Evolutionary conservation across 306 rosid species (phyloP), one percentile per base, ranked within the genome.

Genomic region (Rosa lucieae): DNA sequence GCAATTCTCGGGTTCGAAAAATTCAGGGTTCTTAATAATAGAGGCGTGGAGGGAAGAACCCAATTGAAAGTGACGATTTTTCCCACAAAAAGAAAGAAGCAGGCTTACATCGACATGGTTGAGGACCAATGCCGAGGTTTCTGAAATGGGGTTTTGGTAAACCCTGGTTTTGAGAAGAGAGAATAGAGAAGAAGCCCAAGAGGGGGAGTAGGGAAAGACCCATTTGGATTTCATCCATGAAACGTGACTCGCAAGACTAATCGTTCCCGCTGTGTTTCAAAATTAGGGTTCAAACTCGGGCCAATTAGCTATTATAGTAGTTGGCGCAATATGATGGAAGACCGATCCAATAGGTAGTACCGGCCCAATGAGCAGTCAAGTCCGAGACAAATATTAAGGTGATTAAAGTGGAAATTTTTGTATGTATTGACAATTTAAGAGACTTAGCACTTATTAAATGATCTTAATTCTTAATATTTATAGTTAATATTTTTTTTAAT

Each of bases 31-130:
- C 73, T 94, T 94, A 79, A 91, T 77, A 79, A 94, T 40, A 6
- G 79, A 82, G 74, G 94, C 97, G 81, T 94, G 98, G 78, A 94
- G 82, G 71, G 97, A 90, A 88, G 91, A 89, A 74, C 97, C 94
- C 78, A 89, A 82, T 62, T 49, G 83, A 52, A 86, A 87, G 78
- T 79, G 55, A 37, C 90, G 72, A 68, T 86, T 75, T 83, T 82
- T 88, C 58, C 90, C 97, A 65, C 94, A 92, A 39, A 73, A 37
- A 5, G 93, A 84, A 49, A 92, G 88, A 66, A 90, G 77, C 14
- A 74, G 85, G 76, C 84, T 88, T 66, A 85, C 39, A 56, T 89
- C 85, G 66, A 77, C 78, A 75, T 87, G 85, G 86, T 86, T 82
- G 84, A 89, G 89, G 81, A 87, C 70, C 70, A 79, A 79, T 72